Conservation (phyloP, 2,329 filamentous ascomycete genomes). For the Hypoxylon sp. region DNA sequence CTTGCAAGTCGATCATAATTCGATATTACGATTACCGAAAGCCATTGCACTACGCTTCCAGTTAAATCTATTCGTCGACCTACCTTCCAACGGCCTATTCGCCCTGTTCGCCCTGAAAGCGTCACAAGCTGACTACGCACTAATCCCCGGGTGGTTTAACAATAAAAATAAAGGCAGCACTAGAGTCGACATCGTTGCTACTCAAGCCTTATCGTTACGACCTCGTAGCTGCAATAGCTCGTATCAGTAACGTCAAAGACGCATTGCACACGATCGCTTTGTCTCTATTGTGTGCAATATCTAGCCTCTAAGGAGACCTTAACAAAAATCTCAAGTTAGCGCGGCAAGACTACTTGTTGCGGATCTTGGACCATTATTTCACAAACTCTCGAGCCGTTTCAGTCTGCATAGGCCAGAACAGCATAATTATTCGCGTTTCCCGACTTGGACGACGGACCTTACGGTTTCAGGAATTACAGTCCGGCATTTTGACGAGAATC, state of each 20-base stretch:
- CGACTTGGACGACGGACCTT: slow-evolving; percentile 2
- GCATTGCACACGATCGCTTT: slow-evolving; percentile 1
- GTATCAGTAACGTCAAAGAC: slow-evolving; percentile 6
- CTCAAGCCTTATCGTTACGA: slow-evolving; percentile 10
- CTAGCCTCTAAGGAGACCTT: slow-evolving; percentile 50
- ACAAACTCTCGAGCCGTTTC: slow-evolving; percentile 56
- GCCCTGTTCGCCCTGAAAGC: slow-evolving; percentile 23
- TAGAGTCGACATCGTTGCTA: slow-evolving; percentile 13
- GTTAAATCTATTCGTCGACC: slow-evolving; percentile 28
- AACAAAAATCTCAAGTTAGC: slow-evolving; percentile 57
- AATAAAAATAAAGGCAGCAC: slow-evolving; percentile 13
- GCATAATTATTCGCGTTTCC: slow-evolving; percentile 25
- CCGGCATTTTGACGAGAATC: slow-evolving; percentile 4
- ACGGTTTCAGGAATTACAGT: slow-evolving; percentile 14
- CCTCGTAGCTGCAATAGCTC: slow-evolving; percentile 19
- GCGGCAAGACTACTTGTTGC: slow-evolving; percentile 49
- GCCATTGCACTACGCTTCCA: slow-evolving; percentile 13
- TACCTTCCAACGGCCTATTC: slow-evolving; percentile 21
- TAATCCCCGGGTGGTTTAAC: slow-evolving; percentile 11
- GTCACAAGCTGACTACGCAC: slow-evolving; percentile 26
- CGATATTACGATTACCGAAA: slow-evolving; percentile 32
- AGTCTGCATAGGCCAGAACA: slow-evolving; percentile 51
- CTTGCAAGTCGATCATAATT: slow-evolving; percentile 41
- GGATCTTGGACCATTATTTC: slow-evolving; percentile 54
- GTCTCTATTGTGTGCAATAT: slow-evolving; percentile 19